Evolutionary conservation across 495 filamentous ascomycete genomes (phyloP), one percentile per base, ranked within the genome.

Genomic region (Parathielavia hyrcaniae): DNA sequence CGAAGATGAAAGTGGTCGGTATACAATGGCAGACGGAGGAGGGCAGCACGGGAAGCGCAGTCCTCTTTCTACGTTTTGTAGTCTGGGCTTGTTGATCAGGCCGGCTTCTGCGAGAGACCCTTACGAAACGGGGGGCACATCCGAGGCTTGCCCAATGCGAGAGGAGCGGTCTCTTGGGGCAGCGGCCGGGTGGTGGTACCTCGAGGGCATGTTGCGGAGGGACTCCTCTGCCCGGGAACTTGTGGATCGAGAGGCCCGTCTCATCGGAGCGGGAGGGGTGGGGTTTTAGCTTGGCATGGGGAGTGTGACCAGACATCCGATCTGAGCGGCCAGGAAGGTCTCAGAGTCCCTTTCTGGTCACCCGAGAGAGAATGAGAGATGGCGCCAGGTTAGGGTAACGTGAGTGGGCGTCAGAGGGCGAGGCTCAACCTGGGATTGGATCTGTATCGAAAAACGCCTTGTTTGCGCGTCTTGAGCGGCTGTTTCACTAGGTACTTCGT

Each of bases 151-250:
- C 63, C 65, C 61, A 67, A 67, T 66, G 43, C 59, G 44, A 61
- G 61, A 53, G 20, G 40, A 41, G 57, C 13, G 48, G 53, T 17
- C 22, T 49, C 53, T 51, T 60, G 50, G 54, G 53, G 59, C 45
- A 55, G 67, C 57, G 51, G 57, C 47, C 51, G 53, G 51, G 59
- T 63, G 61, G 61, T 64, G 62, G 64, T 67, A 68, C 68, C 57
- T 68, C 53, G 58, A 56, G 64, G 58, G 64, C 26, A 65, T 50
- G 66, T 68, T 66, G 61, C 55, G 62, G 62, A 62, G 59, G 57
- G 48, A 14, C 22, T 59, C 48, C 47, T 45, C 55, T 56, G 53
- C 26, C 56, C 45, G 61, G 55, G 59, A 62, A 32, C 58, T 49
- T 65, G 59, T 59, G 65, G 60, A 60, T 61, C 61, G 63, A 55